These are phyloP conservation scores for Umbilicus rupestris DNA, from an alignment of 164 flowering plant species.

Conservation along the genomic window DNA sequence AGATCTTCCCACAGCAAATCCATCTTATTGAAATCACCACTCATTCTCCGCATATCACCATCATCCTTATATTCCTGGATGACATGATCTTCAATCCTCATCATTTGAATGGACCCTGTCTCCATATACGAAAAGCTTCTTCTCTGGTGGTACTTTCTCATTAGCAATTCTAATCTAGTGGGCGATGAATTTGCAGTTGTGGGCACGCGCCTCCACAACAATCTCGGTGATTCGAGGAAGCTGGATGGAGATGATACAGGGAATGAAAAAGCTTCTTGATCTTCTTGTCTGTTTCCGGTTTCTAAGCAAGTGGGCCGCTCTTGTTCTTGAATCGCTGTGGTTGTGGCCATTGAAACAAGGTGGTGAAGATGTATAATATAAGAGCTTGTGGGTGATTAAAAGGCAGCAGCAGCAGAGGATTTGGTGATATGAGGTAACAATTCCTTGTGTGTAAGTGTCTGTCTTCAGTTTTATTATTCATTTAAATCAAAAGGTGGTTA, in stretches of 20 bases:
- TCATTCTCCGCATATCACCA: no score
- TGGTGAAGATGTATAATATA: no score
- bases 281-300: neutral
- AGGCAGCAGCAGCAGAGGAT: no score
- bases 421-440: no score
- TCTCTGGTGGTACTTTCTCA: neutral
- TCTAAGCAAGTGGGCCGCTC: neutral
- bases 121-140: neutral
- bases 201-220: neutral
- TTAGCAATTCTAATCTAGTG: neutral
- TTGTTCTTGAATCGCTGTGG: neutral
- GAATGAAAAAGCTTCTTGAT: slow-evolving; percentile 1
- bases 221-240: neutral
- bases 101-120: neutral
- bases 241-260: neutral
- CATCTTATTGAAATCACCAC: neutral
- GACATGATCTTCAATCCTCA: no score
- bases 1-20: neutral
- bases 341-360: neutral
- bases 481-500: neutral
- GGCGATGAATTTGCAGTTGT: neutral
- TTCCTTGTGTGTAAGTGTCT: no score
- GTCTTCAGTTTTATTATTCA: no score
- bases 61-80: no score
- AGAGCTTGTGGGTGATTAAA: no score